Conservation (phyloP, 2,329 filamentous ascomycete species). For the Colletotrichum eleusines region DNA sequence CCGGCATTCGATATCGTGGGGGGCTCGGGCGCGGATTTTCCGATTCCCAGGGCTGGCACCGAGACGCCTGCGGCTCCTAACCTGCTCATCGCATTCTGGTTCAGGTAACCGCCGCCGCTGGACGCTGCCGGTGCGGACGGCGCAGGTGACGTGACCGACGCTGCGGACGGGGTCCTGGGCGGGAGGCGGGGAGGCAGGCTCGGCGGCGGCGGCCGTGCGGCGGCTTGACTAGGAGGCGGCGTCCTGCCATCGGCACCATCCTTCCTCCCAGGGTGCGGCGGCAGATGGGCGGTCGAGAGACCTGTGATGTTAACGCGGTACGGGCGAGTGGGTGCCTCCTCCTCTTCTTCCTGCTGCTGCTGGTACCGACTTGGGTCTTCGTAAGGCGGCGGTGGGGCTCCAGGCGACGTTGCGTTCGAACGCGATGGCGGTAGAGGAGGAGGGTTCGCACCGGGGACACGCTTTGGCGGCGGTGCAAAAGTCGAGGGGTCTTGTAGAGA, state of each 20-base stretch:
- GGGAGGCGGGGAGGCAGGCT: constrained; percentile 78
- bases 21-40: constrained; percentile 49
- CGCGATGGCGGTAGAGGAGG: constrained; percentile 43
- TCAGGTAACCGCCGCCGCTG: constrained; percentile 52
- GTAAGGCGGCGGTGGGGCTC: constrained; percentile 39
- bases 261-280: constrained; percentile 74
- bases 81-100: constrained; percentile 71
- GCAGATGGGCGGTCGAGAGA: constrained; percentile 75
- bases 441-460: constrained; percentile 49
- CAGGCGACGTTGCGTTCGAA: constrained; percentile 54
- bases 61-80: constrained; percentile 81
- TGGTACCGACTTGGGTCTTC: constrained; percentile 40
- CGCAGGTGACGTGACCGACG: constrained; percentile 39
- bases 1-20: constrained; percentile 47
- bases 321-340: constrained; percentile 68
- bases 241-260: constrained; percentile 54
- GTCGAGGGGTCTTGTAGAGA: constrained; percentile 79
- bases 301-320: constrained; percentile 80
- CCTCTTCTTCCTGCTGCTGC: constrained; percentile 48
- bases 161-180: constrained; percentile 58
- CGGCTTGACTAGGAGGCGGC: constrained; percentile 45
- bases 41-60: constrained; percentile 83
- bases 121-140: constrained; percentile 58
- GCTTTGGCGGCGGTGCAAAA: constrained; percentile 86
- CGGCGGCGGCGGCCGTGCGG: constrained; percentile 63